Evolutionary conservation across 2,329 filamentous ascomycete genomes (phyloP), one percentile per base, ranked within the genome.

Genomic region (Trichoderma endophyticum): DNA sequence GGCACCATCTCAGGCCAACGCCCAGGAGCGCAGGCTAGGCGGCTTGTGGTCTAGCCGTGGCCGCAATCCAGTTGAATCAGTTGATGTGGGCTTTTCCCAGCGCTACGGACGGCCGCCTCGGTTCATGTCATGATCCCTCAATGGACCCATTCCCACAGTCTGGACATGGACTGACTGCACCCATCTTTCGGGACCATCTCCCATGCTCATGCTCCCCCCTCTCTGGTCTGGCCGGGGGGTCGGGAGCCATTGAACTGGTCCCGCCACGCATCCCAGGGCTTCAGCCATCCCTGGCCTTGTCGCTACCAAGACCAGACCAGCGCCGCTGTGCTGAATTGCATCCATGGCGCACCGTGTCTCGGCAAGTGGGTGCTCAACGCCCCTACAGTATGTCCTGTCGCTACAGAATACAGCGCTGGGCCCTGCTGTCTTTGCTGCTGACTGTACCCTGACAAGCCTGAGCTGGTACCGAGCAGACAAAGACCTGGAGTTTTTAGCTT

Each of bases 101-200:
- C 57, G 57, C 57, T 34, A 21, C 57, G 57, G 57, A 34, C 57
- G 57, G 57, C 57, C 57, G 57, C 30, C 57, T 60, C 57, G 57
- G 28, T 60, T 60, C 30, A 28, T 30, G 54, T 30, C 57, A 32
- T 28, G 28, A n/a, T 36, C 34, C 34, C 6, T 36, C 32, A 14
- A 34, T 36, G 11, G 32, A 34, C 11, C 34, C 34, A 36, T 36
- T 28, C 15, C 54, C 56, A 59, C 56, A 59, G 56, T 59, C 28
- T 39, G 15, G 51, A 34, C 54, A 48, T 48, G 43, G 43, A 43
- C 39, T 43, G 39, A 43, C 30, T 59, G 70, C 34, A 59, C 70
- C 71, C 71, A 70, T 69, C 65, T 70, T 43, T 70, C 71, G 71
- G 71, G 57, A 72, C 59, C 65, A 15, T 21, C 69, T 65, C 68